Evolutionary conservation across 148 eudicot species (phyloP), one percentile per base, ranked within the genome.

Genomic region (Spergularia marina): DNA sequence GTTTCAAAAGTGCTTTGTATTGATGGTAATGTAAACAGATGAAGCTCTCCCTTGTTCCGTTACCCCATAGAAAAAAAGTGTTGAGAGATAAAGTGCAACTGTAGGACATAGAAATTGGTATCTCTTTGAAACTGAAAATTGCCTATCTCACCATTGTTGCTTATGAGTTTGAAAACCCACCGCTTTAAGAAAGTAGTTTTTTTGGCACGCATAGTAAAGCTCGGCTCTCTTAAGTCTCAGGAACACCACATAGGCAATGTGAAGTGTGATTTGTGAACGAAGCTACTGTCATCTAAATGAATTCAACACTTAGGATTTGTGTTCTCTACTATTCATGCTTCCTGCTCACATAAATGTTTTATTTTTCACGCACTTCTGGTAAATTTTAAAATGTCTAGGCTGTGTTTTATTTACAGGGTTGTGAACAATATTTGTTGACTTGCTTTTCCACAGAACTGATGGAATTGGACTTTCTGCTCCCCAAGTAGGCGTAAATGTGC

Each of bases 391-490:
- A 53, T 51, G 41, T 18, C 16, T 81, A 61, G 75, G 14, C 56
- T 20, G 79, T 71, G 68, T 47, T 49, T 79, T 74, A 79, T 71
- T 44, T 82, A 75, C 75, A 76, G 81, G 85, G 81, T 54, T 82
- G 76, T 83, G 76, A 85, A 85, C 77, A 73, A 69, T 74, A 69
- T 75, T 83, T 88, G 74, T 75, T 84, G 87, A 81, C 83, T 85
- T 83, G 58, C 53, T 84, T 82, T 78, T 85, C 83, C 72, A 54
- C 96, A 96, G 99, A 86, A 96, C 98, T 83, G 98, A 96, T 85
- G 99, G 99, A 68, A 92, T 96, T 87, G 97, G 99, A 73, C 97
- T 96, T 74, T 92, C 99, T 18, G 99, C 99, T 74, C 98, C 99
- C 60, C 98, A 96, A 88, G 98, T 96, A 77, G 99, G 98, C 72